Evolutionary conservation across 164 flowering plant species (phyloP).

Genomic region (Liquidambar formosana): DNA sequence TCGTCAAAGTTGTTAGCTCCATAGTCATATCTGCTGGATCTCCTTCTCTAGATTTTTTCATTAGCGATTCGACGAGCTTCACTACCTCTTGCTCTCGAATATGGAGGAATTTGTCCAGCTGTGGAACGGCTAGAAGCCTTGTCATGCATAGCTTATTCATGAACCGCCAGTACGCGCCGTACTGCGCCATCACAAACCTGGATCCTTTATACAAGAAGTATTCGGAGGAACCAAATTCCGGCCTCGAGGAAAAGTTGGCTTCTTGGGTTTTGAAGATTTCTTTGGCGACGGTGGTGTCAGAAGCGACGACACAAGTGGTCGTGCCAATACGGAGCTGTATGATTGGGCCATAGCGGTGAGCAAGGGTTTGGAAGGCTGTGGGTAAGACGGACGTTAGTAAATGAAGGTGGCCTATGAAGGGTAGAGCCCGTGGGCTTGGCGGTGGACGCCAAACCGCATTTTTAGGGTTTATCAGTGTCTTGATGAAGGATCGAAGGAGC

Average conservation of each 20-base stretch:
- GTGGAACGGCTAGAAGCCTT: conserved; percentile 27
- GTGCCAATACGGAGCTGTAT: conserved; percentile 31
- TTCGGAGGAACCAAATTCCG: conserved; percentile 34
- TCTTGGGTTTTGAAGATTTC: conserved; percentile 36
- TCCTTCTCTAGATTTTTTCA: conserved; percentile 12
- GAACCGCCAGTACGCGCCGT: conserved; percentile 40
- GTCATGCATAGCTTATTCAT: conserved; percentile 44
- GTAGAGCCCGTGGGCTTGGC: neutral
- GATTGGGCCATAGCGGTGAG: conserved; percentile 34
- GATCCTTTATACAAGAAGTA: conserved; percentile 29
- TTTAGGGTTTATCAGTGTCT: neutral
- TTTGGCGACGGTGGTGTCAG: conserved; percentile 26
- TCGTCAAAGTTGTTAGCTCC: conserved; percentile 25
- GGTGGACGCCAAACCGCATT: conserved; percentile 16
- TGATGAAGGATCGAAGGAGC: conserved; percentile 11
- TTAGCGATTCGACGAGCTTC: conserved; percentile 21
- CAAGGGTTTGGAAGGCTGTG: conserved; percentile 26
- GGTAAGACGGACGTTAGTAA: conserved; percentile 18
- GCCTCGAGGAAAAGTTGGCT: conserved; percentile 22
- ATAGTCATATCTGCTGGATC: conserved; percentile 16
- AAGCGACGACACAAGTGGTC: conserved; percentile 21
- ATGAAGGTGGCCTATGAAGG: conserved; percentile 15
- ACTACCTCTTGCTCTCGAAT: conserved; percentile 27
- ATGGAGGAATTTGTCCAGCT: conserved; percentile 14
- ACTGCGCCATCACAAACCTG: conserved; percentile 26